Percentiles rank a stretch among this genome's conserved stretches.
phyloP scores from a whole-genome alignment of 2,329 filamentous ascomycete genomes.

The Pestalotiopsis sp. region DNA sequence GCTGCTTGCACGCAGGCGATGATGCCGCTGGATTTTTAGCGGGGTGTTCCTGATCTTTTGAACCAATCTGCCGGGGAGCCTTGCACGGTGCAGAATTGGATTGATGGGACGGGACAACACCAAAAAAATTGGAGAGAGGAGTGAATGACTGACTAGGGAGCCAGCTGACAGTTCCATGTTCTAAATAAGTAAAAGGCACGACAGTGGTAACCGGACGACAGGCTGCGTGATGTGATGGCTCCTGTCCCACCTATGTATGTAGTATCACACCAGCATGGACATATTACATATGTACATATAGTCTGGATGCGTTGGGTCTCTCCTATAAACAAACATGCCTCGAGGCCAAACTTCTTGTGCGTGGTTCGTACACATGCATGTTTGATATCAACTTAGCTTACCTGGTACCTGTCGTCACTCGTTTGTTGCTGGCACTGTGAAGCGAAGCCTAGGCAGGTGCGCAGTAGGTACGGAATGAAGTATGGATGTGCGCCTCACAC shows the following conservation, averaged over 20 bases:
- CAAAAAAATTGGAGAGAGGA: neutral
- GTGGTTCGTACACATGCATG: neutral
- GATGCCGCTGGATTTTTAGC: neutral
- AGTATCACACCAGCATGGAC: neutral
- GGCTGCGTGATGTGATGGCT: neutral
- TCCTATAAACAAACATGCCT: too few relatives aligned
- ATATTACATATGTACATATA: neutral
- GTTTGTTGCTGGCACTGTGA: neutral
- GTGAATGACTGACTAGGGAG: neutral
- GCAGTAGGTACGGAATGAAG: too few relatives aligned
- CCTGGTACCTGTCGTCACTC: neutral
- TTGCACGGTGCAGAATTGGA: neutral
- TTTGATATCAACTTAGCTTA: neutral
- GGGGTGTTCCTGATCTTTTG: neutral
- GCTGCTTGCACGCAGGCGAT: neutral
- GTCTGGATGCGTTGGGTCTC: too few relatives aligned
- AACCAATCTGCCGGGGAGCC: neutral
- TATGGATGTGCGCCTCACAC: neutral
- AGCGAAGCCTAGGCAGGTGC: neutral
- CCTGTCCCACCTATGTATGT: neutral
- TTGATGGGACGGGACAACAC: neutral
- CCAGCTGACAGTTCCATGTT: neutral
- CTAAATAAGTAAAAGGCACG: neutral
- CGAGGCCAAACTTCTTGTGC: too few relatives aligned
- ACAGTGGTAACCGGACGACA: neutral